Evolutionary conservation across 495 filamentous ascomycete genomes (phyloP).

Genomic region (Copromyces sp.): DNA sequence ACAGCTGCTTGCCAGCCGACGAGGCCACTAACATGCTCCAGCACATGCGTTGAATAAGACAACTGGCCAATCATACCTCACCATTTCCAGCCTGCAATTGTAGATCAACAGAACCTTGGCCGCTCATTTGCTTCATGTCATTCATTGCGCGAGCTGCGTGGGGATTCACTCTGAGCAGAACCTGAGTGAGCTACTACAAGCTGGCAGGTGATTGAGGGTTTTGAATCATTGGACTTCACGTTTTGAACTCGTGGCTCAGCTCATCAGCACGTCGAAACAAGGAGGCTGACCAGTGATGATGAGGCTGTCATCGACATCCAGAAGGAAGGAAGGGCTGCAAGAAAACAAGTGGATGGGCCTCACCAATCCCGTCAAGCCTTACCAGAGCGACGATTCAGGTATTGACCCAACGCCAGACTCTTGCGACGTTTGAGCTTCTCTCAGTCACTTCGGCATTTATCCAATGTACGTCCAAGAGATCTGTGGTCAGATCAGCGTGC

Average conservation of each 20-base stretch:
- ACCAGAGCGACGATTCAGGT: neutral
- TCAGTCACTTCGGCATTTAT: neutral
- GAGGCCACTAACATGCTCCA: neutral
- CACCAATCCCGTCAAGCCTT: neutral
- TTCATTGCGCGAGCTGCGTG: neutral
- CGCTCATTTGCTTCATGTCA: neutral
- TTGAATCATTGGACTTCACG: neutral
- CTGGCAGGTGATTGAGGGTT: neutral
- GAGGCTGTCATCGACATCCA: neutral
- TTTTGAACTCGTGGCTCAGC: neutral
- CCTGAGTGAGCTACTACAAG: neutral
- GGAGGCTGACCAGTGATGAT: neutral
- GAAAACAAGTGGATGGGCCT: neutral
- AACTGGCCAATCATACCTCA: neutral
- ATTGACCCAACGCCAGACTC: neutral
- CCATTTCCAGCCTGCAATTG: neutral
- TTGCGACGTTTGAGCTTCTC: neutral
- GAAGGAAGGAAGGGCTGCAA: neutral
- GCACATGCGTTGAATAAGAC: neutral
- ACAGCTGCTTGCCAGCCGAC: slow-evolving; percentile 16
- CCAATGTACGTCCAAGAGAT: neutral
- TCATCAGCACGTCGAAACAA: neutral
- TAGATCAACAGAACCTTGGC: neutral
- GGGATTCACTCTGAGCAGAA: neutral
- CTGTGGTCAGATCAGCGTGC: neutral